Base-by-base conservation (phyloP, 2,329 filamentous ascomycete genomes). In the Nothopassalora personata region DNA sequence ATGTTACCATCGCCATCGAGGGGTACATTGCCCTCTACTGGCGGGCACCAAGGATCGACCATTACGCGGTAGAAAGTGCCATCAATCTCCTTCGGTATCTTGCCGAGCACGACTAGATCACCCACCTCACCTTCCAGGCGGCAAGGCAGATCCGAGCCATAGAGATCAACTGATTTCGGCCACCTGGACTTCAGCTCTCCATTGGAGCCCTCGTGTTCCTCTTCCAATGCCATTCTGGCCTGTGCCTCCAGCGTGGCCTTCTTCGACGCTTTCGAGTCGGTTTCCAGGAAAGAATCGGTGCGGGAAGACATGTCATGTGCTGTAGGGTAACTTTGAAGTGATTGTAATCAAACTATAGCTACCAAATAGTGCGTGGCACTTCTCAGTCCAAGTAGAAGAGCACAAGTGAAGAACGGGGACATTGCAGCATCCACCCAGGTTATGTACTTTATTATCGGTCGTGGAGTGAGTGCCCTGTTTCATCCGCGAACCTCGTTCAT, bases 1-100 rank as follows among this genome's bases (percentile, higher is more conserved):
- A 79, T 73, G 18, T 71, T 74, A 0, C 77, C 77, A 55, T 79
- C 76, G 36, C 76, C 77, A 55, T 77, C 77, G 68, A 78, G 75
- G 49, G 76, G 76, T n/a, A 78, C 78, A 60, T 85, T 82, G 80
- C 79, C 66, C 82, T 81, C 63, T 80, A 66, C 1, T 79, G 82
- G n/a, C 80, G 81, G 66, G 80, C 84, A 30, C 77, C 76, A 64
- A 79, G 77, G 78, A 65, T 83, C 80, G 15, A 79, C 79, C 71
- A 82, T 81, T 18, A 82, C 73, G 3, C 80, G 76, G 54, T 72
- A 73, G 54, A 72, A 73, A 1, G 70, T 72, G 9, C 72, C 72
- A 23, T 70, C 64, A 31, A 74, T 71, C 31, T 67, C 67, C n/a
- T 60, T 56, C 2, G 72, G 71, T 5, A 74, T 69, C 3, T 68